Percentiles rank a stretch among this genome's conserved stretches.
These are phyloP conservation scores for Amniculicola lignicola DNA, from an alignment of 495 filamentous ascomycete species.

Conservation along the genomic window DNA sequence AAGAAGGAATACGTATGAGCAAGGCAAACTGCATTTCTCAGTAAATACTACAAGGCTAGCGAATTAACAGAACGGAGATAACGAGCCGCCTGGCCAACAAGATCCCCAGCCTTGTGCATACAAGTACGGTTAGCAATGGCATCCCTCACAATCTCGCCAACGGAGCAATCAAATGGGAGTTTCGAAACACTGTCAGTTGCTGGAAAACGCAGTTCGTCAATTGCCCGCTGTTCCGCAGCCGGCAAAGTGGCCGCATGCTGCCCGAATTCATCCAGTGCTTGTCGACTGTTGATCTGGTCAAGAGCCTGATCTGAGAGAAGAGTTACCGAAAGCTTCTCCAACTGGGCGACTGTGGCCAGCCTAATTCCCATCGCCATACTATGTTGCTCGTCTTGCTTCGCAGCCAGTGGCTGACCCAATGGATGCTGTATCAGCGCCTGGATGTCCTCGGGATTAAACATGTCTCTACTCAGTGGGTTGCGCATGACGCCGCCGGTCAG, in stretches of 20 bases:
- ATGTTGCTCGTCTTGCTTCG: constrained; percentile 16
- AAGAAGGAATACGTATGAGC: too few relatives aligned
- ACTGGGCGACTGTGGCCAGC: constrained; percentile 12
- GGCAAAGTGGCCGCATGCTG: constrained; percentile 21
- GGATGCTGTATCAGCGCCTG: constrained; percentile 39
- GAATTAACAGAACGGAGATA: too few relatives aligned
- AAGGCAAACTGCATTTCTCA: too few relatives aligned
- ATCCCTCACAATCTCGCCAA: constrained; percentile 23
- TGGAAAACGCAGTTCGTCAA: constrained; percentile 19
- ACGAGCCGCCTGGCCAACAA: too few relatives aligned
- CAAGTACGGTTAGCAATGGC: constrained; percentile 23
- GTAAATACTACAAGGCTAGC: too few relatives aligned
- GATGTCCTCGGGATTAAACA: constrained; percentile 40
- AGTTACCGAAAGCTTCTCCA: constrained; percentile 7
- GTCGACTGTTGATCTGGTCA: constrained; percentile 7
- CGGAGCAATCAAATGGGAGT: constrained; percentile 22
- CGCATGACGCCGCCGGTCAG: constrained; percentile 35
- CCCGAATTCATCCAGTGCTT: constrained; percentile 26
- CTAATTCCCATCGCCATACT: constrained; percentile 13
- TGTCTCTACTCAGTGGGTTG: constrained; percentile 38
- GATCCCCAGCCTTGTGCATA: constrained; percentile 25
- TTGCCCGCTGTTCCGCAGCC: constrained; percentile 10
- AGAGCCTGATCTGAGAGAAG: constrained; percentile 15
- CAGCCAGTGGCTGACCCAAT: constrained; percentile 25
- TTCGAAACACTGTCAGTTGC: constrained; percentile 20